Percentiles rank a stretch among this genome's conserved stretches.
These are phyloP conservation scores for Apodospora peruviana DNA, from an alignment of 495 filamentous ascomycete species.

Conservation along the genomic window DNA sequence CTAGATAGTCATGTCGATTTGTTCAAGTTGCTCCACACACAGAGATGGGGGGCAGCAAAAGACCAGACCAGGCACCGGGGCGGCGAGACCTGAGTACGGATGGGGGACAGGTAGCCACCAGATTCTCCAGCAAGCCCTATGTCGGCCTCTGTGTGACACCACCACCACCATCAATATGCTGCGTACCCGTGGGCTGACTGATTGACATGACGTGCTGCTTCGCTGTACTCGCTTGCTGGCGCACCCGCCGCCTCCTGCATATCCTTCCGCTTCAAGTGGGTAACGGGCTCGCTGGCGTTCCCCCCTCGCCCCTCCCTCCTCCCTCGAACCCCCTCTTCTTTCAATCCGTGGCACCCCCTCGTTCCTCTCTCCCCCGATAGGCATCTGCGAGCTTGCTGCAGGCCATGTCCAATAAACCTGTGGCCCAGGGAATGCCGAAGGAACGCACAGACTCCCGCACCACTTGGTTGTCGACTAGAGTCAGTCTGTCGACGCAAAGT, in stretches of 20 bases:
- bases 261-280: constrained; percentile 1
- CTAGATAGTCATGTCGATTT: no score
- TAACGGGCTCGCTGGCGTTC: constrained; percentile 4
- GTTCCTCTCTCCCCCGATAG: constrained; percentile 14
- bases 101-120: no score
- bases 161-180: no score
- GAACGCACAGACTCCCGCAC: constrained; percentile 6
- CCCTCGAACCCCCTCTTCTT: constrained; percentile 6
- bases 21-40: no score
- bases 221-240: constrained; percentile 5
- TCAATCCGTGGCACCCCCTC: constrained; percentile 14
- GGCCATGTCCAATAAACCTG: constrained; percentile 10
- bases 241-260: background rate
- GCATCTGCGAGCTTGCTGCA: constrained; percentile 16
- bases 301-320: constrained; percentile 6
- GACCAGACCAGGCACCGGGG: no score
- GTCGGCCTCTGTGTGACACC: no score
- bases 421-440: background rate
- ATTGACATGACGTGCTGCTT: constrained; percentile 18
- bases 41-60: no score
- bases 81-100: no score
- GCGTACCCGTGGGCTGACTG: background rate
- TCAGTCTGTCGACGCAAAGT: no score
- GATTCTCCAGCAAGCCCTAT: no score
- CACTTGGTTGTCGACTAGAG: no score